These are phyloP conservation scores for Sophora flavescens DNA, from an alignment of 306 rosid genomes.

Conservation along the genomic window DNA sequence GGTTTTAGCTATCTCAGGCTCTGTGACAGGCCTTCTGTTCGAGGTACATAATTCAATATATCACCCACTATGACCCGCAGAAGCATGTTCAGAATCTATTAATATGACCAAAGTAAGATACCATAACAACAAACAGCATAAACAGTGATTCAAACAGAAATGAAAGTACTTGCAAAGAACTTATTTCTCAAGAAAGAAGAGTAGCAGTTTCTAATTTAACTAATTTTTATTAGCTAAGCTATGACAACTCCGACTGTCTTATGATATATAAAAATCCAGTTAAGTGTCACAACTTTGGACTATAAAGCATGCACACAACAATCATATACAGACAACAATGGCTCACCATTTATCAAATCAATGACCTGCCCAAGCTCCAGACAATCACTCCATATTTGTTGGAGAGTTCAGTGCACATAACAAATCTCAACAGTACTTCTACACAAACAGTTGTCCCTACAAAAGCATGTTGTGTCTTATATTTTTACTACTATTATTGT, in stretches of 20 bases:
- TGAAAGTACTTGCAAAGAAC: neutral
- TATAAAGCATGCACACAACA: neutral
- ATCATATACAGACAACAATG: neutral
- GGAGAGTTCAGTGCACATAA: neutral
- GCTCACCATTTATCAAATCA: constrained; percentile 3
- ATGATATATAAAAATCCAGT: neutral
- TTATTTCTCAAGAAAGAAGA: constrained; percentile 6
- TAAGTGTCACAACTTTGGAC: neutral
- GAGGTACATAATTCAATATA: constrained; percentile 48
- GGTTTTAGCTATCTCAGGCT: constrained; percentile 53
- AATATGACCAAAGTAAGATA: constrained; percentile 29
- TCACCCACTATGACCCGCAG: constrained; percentile 35
- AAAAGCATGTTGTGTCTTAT: neutral
- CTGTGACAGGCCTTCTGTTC: constrained; percentile 68
- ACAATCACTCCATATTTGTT: neutral
- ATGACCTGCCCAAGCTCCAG: neutral
- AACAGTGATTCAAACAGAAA: constrained; percentile 24
- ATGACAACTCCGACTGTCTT: constrained; percentile 11
- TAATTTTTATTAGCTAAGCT: neutral
- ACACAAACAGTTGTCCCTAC: neutral
- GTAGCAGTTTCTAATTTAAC: neutral
- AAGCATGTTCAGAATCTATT: constrained; percentile 46
- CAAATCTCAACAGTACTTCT: neutral
- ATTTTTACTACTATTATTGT: neutral
- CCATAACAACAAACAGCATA: constrained; percentile 22